Evolutionary conservation across 129 eudicot genomes (phyloP).

Genomic region (Tanacetum coccineum): DNA sequence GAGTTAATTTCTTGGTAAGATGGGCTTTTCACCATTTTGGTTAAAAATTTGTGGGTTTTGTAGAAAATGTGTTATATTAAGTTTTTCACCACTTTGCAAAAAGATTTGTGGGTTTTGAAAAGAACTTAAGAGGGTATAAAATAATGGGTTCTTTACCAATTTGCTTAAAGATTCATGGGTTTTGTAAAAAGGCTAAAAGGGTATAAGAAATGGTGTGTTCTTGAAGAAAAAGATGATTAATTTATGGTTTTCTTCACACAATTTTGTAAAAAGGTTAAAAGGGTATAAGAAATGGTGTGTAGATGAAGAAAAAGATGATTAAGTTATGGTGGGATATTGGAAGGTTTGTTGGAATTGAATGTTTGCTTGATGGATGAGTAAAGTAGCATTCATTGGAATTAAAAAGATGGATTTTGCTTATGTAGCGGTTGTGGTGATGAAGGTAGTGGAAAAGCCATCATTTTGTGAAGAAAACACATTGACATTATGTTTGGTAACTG

Average conservation of each 20-base stretch:
- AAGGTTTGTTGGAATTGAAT: background rate
- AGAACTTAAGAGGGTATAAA: background rate
- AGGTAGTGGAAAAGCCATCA: background rate
- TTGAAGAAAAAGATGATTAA: conserved; percentile 26
- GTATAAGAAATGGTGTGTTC: conserved; percentile 15
- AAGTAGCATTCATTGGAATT: conserved; percentile 42
- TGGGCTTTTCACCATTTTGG: conserved; percentile 47
- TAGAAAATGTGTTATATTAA: background rate
- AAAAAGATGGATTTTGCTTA: conserved; percentile 23
- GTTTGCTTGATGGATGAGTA: conserved; percentile 41
- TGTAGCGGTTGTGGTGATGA: conserved; percentile 17
- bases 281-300: conserved; percentile 18
- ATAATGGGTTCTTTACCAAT: conserved; percentile 50
- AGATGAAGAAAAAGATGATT: conserved; percentile 23
- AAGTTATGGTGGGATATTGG: background rate
- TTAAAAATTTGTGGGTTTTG: background rate
- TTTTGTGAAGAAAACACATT: conserved; percentile 8
- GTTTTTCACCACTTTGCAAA: background rate
- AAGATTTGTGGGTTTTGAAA: background rate
- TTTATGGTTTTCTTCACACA: background rate
- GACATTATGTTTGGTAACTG: conserved; percentile 17
- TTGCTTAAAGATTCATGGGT: conserved; percentile 17
- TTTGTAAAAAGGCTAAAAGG: background rate
- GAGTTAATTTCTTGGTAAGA: conserved; percentile 32
- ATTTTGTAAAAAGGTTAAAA: background rate